Conservation (phyloP, 1,284 basidiomycete genomes). For the Cystobasidiaceae sp. region DNA sequence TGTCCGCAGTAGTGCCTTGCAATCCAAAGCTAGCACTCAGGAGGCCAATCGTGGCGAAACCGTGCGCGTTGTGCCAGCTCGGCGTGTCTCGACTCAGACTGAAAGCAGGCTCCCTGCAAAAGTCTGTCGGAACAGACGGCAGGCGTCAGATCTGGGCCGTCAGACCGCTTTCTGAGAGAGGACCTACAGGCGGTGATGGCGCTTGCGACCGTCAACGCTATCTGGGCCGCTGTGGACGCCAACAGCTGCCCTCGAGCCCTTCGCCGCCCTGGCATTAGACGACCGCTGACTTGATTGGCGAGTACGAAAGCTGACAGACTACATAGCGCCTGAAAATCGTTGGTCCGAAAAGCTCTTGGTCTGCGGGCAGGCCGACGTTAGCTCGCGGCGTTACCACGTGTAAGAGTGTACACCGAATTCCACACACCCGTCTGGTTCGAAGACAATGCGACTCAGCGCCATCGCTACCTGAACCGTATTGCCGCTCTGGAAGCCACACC, state of each 20-base stretch:
- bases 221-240: neutral
- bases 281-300: neutral
- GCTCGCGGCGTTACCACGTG: no score
- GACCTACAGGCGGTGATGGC: neutral
- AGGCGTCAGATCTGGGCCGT: neutral
- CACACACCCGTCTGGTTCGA: neutral
- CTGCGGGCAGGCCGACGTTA: no score
- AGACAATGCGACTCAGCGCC: neutral
- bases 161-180: neutral
- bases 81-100: neutral
- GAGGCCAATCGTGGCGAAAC: neutral
- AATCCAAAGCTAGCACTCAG: slow-evolving; percentile 6
- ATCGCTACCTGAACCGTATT: slow-evolving; percentile 13
- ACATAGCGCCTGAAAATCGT: neutral
- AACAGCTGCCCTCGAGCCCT: neutral
- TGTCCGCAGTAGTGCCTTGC: neutral
- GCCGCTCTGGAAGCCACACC: slow-evolving; percentile 8
- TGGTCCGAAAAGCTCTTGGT: neutral
- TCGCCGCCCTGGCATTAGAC: neutral
- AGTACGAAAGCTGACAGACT: neutral
- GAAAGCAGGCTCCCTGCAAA: slow-evolving; percentile 2
- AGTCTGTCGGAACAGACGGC: neutral
- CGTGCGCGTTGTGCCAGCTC: slow-evolving; percentile 6
- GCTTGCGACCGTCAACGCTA: neutral
- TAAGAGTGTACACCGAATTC: no score